A percentile compares a stretch with the other conserved stretches of the same genome.
phyloP scores from a whole-genome alignment of 83 land plant genomes.

The Diphasiastrum complanatum region DNA sequence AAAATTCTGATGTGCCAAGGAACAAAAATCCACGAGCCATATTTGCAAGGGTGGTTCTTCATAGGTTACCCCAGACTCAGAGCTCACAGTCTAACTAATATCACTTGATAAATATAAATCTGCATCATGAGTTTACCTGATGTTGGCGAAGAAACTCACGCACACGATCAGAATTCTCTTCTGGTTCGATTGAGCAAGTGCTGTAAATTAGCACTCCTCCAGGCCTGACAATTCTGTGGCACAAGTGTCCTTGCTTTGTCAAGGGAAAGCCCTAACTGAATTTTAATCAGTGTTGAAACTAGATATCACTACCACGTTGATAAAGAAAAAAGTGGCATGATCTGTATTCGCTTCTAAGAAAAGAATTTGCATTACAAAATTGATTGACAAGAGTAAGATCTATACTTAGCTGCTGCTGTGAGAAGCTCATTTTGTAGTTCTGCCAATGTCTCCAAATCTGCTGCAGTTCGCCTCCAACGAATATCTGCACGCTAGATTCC shows the following conservation, averaged over 20 bases:
- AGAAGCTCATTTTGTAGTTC: conserved; percentile 69
- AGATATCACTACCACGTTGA: not conserved
- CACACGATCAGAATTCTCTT: conserved; percentile 71
- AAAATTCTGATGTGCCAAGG: too few species aligned
- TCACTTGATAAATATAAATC: not conserved
- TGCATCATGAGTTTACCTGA: conserved; percentile 40
- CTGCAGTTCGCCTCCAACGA: conserved; percentile 70
- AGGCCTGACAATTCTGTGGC: conserved; percentile 73
- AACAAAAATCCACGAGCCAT: too few species aligned
- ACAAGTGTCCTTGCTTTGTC: too few species aligned
- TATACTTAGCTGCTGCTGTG: conserved; percentile 64
- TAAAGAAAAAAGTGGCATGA: not conserved
- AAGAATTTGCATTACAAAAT: not conserved
- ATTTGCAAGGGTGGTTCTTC: too few species aligned
- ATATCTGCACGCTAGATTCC: conserved; percentile 71
- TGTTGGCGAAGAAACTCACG: conserved; percentile 59
- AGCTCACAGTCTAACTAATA: not conserved
- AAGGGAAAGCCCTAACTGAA: not conserved
- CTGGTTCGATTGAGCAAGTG: conserved; percentile 85
- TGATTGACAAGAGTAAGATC: not conserved
- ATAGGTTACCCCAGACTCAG: not conserved
- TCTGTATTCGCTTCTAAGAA: not conserved
- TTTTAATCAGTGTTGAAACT: conserved; percentile 1
- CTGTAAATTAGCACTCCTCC: conserved; percentile 86
- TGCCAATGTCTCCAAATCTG: conserved; percentile 55